A percentile compares a stretch with the other conserved stretches of the same genome.
Evolutionary conservation across 371 early-diverging fungal species (phyloP).

Genomic region (Chytridium lagenaria): DNA sequence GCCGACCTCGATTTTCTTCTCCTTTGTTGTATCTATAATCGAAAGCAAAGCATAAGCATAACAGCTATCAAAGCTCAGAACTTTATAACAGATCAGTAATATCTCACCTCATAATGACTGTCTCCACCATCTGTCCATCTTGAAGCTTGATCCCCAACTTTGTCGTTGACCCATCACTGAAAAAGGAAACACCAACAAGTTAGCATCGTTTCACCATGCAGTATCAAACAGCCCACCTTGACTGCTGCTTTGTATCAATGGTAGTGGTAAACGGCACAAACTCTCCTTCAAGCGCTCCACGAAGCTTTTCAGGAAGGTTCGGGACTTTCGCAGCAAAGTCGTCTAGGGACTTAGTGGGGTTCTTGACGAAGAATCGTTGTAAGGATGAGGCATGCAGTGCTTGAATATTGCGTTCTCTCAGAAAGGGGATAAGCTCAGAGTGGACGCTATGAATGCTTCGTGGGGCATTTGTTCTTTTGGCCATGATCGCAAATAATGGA

Average conservation of each 20-base stretch:
- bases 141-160: slow-evolving; percentile 10
- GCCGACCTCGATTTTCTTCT: slow-evolving; percentile 3
- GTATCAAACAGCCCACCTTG: slow-evolving; percentile 9
- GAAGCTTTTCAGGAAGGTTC: slow-evolving; percentile 1
- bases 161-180: slow-evolving; percentile 8
- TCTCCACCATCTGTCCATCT: slow-evolving; percentile 18
- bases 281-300: neutral
- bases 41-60: no score
- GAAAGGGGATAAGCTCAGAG: slow-evolving; percentile 8
- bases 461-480: neutral
- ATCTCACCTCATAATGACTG: slow-evolving; percentile 13
- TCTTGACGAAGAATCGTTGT: slow-evolving; percentile 4
- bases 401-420: neutral
- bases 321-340: neutral
- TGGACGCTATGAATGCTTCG: slow-evolving; percentile 7
- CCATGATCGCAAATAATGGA: no score
- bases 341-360: neutral
- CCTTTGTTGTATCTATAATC: slow-evolving; percentile 10
- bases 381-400: slow-evolving; percentile 1
- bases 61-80: no score
- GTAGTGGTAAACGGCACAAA: slow-evolving; percentile 20
- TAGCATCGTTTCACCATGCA: neutral
- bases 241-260: neutral
- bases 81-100: no score
- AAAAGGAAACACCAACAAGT: neutral